Conservation (phyloP, 2,329 filamentous ascomycete genomes). For the Venturia carpophila region DNA sequence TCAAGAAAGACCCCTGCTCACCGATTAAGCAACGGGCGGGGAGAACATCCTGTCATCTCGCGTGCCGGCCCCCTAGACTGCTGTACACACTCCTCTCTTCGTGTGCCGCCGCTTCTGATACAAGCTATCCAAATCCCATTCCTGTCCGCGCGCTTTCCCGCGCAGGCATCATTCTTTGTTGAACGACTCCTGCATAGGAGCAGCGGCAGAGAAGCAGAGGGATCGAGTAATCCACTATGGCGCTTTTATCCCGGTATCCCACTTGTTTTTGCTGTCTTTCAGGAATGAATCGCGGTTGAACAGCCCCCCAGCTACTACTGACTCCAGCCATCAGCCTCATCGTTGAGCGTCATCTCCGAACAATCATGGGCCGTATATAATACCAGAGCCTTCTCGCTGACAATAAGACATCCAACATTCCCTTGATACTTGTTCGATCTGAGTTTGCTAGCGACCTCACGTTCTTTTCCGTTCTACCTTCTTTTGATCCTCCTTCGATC, state of each 20-base stretch:
- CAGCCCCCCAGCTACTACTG: not conserved
- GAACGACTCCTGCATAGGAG: slow-evolving; percentile 5
- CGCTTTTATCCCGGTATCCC: slow-evolving; percentile 4
- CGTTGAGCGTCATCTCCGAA: not conserved
- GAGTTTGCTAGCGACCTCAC: slow-evolving; percentile 7
- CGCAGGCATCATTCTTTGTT: not conserved
- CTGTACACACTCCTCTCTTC: not conserved
- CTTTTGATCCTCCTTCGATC: slow-evolving; percentile 10
- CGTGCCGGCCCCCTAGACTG: not conserved
- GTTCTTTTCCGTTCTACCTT: not conserved
- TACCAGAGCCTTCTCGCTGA: not conserved
- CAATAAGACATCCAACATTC: not conserved
- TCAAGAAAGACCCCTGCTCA: not conserved
- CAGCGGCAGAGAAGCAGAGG: slow-evolving; percentile 7
- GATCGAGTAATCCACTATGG: slow-evolving; percentile 1
- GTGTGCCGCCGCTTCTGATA: not conserved
- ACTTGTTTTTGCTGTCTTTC: not conserved
- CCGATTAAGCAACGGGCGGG: not conserved
- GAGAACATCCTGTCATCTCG: slow-evolving; percentile 7
- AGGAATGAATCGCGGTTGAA: slow-evolving; percentile 8
- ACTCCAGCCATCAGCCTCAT: slow-evolving; percentile 10
- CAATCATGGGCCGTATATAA: not conserved
- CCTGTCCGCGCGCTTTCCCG: not conserved
- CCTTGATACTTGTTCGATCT: not conserved
- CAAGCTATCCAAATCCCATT: slow-evolving; percentile 1